Conservation (phyloP, 2,329 filamentous ascomycete genomes). For the Alternaria triticina region DNA sequence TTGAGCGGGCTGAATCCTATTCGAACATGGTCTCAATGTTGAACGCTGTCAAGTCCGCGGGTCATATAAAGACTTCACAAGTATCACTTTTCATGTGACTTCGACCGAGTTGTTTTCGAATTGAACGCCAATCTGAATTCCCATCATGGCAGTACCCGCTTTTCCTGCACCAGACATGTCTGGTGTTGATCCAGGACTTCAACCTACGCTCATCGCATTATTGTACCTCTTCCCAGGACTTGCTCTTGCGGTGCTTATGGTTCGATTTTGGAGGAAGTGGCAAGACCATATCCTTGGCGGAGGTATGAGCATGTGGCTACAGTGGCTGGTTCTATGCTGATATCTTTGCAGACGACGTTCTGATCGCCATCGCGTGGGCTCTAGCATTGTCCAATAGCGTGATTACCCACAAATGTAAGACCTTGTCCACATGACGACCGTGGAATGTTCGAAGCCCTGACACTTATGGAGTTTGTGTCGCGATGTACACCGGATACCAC, state of each 20-base stretch:
- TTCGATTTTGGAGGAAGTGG: constrained; percentile 22
- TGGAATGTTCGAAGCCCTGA: not conserved
- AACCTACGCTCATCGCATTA: constrained; percentile 20
- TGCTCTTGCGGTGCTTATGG: constrained; percentile 13
- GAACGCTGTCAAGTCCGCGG: not conserved
- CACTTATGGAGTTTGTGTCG: constrained; percentile 10
- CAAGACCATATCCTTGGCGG: constrained; percentile 20
- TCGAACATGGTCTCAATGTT: not conserved
- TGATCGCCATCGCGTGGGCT: constrained; percentile 19
- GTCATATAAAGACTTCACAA: not conserved
- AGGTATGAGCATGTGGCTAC: constrained; percentile 17
- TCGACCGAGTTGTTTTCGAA: not conserved
- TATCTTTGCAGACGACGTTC: not conserved
- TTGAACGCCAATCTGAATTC: not conserved
- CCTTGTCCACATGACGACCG: not conserved
- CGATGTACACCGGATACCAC: constrained; percentile 22
- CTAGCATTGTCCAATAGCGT: constrained; percentile 15
- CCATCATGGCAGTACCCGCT: not conserved
- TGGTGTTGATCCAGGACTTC: constrained; percentile 15
- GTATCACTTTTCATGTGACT: not conserved
- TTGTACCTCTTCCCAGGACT: constrained; percentile 19
- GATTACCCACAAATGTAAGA: constrained; percentile 25
- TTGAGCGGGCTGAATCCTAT: not conserved
- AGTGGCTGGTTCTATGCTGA: not conserved
- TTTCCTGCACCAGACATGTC: constrained; percentile 15